Conservation (phyloP, 2,329 filamentous ascomycete genomes). For the Ophiostoma piceae region DNA sequence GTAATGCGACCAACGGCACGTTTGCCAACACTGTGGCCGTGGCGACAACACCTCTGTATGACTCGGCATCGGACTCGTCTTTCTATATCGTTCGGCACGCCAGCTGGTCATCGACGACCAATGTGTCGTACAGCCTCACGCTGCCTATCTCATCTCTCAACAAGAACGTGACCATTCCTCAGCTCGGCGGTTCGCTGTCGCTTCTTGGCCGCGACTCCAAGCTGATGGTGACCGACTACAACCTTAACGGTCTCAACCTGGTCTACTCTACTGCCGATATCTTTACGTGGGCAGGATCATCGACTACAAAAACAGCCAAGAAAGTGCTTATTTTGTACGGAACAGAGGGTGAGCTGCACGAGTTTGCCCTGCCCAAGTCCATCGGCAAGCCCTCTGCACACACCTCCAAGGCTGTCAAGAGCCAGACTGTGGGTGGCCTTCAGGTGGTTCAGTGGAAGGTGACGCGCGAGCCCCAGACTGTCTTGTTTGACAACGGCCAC, state of each 20-base stretch:
- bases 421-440: not conserved
- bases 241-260: not conserved
- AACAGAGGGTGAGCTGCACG: not conserved
- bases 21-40: not conserved
- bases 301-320: not conserved
- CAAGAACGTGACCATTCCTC: not conserved
- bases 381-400: not conserved
- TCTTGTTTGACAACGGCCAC: not conserved
- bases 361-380: not conserved
- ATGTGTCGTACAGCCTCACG: conserved; percentile 11
- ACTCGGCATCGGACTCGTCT: not conserved
- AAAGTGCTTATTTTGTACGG: not conserved
- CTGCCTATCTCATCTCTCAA: conserved; percentile 5
- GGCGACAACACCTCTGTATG: not conserved
- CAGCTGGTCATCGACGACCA: conserved; percentile 2
- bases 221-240: not conserved
- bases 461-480: not conserved
- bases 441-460: not conserved
- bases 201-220: not conserved
- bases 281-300: not conserved
- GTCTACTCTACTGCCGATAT: not conserved
- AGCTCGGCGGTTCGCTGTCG: not conserved
- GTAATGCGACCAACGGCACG: not conserved
- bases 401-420: not conserved
- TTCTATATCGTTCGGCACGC: conserved; percentile 14